Percentiles rank a stretch among this genome's conserved stretches.
Conservation (phyloP, 441 rosid genomes). For the Corymbia citriodora region DNA sequence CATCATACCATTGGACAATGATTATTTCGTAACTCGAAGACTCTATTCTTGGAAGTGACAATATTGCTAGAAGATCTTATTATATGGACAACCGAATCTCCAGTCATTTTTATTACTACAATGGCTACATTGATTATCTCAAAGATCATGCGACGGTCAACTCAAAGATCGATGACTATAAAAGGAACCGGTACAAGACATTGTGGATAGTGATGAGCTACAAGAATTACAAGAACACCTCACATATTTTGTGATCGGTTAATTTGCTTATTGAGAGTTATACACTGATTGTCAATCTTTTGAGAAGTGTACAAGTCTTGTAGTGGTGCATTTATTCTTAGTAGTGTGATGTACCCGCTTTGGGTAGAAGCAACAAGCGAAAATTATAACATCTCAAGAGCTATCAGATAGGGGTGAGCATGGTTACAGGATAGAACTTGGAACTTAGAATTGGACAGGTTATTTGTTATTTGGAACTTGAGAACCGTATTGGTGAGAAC, state of each 20-base stretch:
- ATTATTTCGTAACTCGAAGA: background rate
- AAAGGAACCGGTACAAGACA: background rate
- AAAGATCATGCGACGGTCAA: background rate
- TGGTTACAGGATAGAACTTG: no score
- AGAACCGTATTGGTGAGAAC: no score
- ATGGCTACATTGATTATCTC: background rate
- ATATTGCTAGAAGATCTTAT: background rate
- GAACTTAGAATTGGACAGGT: no score
- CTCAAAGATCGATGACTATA: background rate
- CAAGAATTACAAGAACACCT: background rate
- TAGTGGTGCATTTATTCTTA: background rate
- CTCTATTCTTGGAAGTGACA: background rate
- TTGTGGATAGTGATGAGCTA: background rate
- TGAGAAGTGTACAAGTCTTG: background rate
- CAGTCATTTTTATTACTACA: background rate
- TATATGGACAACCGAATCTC: background rate
- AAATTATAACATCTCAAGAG: background rate
- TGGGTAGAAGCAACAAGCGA: background rate
- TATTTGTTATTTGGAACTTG: no score
- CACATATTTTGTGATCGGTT: background rate
- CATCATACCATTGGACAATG: background rate
- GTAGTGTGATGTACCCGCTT: background rate
- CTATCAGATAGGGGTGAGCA: background rate
- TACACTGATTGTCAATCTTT: background rate
- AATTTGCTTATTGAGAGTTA: background rate